phyloP scores from a whole-genome alignment of 2,329 filamentous ascomycete species.

The Blastomyces parvus region DNA sequence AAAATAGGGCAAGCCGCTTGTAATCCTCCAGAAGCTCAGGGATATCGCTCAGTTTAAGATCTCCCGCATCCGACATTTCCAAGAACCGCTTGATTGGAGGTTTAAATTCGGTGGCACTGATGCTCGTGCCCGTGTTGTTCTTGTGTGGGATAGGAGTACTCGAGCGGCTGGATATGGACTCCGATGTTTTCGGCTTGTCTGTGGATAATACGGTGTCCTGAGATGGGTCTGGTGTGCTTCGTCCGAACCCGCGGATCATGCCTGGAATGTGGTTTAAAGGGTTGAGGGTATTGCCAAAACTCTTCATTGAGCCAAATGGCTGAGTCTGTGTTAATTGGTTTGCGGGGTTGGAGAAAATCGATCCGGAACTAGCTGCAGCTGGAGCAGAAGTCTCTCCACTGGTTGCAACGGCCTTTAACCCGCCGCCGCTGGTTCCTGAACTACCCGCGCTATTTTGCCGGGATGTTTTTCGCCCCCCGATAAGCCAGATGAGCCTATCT shows the following conservation, averaged over 20 bases:
- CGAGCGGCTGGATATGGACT: conserved; percentile 47
- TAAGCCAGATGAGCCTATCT: conserved; percentile 60
- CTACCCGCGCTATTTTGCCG: conserved; percentile 21
- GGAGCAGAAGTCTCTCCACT: conserved; percentile 17
- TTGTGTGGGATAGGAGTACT: conserved; percentile 19
- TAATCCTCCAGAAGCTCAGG: conserved; percentile 64
- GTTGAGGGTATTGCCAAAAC: conserved; percentile 69
- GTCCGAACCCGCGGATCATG: conserved; percentile 69
- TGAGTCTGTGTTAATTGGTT: conserved; percentile 38
- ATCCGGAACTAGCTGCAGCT: conserved; percentile 16
- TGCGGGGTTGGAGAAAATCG: conserved; percentile 15
- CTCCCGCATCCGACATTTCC: conserved; percentile 58
- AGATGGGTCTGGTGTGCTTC: conserved; percentile 18
- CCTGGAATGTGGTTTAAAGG: conserved; percentile 69
- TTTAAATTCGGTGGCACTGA: conserved; percentile 2
- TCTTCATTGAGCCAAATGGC: conserved; percentile 72
- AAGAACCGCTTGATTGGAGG: conserved; percentile 66
- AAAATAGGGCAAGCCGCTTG: conserved; percentile 55
- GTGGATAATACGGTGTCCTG: conserved; percentile 31
- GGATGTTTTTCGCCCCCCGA: conserved; percentile 53
- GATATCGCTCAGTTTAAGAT: conserved; percentile 65
- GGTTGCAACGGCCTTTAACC: background rate
- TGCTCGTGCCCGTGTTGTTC: conserved; percentile 39
- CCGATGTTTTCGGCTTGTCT: conserved; percentile 27
- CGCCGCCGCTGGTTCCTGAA: background rate